Evolutionary conservation across 1,284 basidiomycete genomes (phyloP), one percentile per base, ranked within the genome.

Genomic region (Austropuccinia psidii): DNA sequence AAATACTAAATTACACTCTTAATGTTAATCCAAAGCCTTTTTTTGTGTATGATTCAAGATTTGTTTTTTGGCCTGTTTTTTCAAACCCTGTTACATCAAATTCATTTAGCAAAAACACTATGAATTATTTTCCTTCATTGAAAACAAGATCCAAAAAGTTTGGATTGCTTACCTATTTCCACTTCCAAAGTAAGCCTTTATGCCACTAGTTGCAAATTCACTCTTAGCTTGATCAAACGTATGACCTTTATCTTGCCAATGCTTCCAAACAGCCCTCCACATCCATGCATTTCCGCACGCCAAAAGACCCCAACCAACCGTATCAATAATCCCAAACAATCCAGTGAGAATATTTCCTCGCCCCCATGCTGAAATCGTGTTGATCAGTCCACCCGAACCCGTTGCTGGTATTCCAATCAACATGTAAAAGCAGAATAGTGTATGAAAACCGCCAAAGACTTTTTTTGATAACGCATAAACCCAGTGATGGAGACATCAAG

Each of bases 351-450:
- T 83, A 58, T 80, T 78, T 11, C 80, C 80, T 68, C 75, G 65
- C 11, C 76, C 76, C 60, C 79, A 79, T 17, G 77, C 69, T 19
- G 73, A 37, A 33, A 77, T 76, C 31, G 45, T 74, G 81, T 93
- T 91, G 79, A 98, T 91, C 57, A 98, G 84, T n/a, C 96, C 95
- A 13, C 91, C 93, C 47, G 91, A 91, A 31, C 95, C 95, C 50
- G 94, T 96, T 74, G 90, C 89, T 19, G 79, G 80, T 76, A 81
- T 79, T 11, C 81, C 80, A 41, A 81, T 77, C 29, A 80, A 77
- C 58, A 75, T 75, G 73, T 68, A 75, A 54, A 50, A 61, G 37
- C 68, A 72, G 35, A 72, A 72, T 24, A 27, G 29, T 9, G 61
- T 47, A 37, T 72, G 68, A 47, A 60, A 72, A 9, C 57, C 68